phyloP scores from a whole-genome alignment of 306 rosid genomes.

The Fragaria nilgerrensis region DNA sequence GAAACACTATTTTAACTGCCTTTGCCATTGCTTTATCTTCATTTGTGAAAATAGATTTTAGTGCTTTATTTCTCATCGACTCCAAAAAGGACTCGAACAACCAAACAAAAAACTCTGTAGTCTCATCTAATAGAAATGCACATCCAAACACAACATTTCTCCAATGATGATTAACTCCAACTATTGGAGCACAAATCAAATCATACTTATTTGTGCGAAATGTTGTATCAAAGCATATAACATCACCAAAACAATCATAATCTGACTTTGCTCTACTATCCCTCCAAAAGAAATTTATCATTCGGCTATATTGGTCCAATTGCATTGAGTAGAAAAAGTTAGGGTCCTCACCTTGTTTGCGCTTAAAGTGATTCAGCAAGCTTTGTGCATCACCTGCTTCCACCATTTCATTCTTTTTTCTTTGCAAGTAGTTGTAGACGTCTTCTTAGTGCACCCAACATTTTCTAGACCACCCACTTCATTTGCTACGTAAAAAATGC shows the following conservation, averaged over 20 bases:
- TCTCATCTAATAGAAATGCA: not conserved
- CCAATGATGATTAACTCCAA: slow-evolving; percentile 1
- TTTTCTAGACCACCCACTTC: not conserved
- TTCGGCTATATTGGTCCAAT: not conserved
- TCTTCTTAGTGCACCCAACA: not conserved
- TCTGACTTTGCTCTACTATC: not conserved
- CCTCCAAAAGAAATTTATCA: not conserved
- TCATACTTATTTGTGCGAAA: not conserved
- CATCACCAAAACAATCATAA: not conserved
- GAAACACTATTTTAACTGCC: not conserved
- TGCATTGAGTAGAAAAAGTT: slow-evolving; percentile 16
- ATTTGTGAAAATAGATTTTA: not conserved
- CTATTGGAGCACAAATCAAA: not conserved
- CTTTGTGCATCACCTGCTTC: too few relatives aligned
- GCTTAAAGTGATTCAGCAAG: not conserved
- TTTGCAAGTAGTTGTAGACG: not conserved
- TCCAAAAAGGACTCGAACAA: not conserved
- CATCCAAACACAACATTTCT: not conserved
- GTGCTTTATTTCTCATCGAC: not conserved
- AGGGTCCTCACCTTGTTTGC: slow-evolving; percentile 4
- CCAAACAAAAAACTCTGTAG: not conserved
- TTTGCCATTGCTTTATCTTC: not conserved
- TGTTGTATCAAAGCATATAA: not conserved
- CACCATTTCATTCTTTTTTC: too few relatives aligned
- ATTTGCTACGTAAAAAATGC: not conserved